These are phyloP conservation scores for Trichoderma sp. DNA, from an alignment of 2,329 filamentous ascomycete species.

Conservation along the genomic window DNA sequence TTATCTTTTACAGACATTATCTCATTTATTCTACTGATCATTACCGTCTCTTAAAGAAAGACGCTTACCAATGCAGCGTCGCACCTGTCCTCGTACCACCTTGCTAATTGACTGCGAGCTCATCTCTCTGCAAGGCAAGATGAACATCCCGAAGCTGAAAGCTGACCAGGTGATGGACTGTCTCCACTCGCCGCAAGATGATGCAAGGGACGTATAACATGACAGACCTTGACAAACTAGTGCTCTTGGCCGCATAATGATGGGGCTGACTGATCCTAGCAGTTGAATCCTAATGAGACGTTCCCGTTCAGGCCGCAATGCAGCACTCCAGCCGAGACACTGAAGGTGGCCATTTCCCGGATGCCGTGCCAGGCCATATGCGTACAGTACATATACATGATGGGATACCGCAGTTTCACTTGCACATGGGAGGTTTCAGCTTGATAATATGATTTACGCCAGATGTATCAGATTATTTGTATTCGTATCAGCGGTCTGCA, in stretches of 20 bases:
- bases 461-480: not conserved
- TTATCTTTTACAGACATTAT: not conserved
- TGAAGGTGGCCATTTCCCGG: not conserved
- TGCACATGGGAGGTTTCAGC: constrained; percentile 2
- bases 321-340: constrained; percentile 9
- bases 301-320: not conserved
- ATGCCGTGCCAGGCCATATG: not conserved
- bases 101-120: not conserved
- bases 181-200: not conserved
- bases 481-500: not conserved
- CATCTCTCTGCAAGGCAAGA: not conserved
- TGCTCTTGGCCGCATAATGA: not conserved
- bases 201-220: constrained; percentile 12
- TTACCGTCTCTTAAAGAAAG: not conserved
- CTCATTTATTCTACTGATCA: not conserved
- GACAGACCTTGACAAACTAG: not conserved
- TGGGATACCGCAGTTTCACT: not conserved
- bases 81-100: not conserved
- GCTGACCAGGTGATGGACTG: not conserved
- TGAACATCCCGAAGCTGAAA: not conserved
- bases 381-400: not conserved
- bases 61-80: not conserved
- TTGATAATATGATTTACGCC: not conserved
- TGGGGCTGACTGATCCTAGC: not conserved
- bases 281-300: not conserved